phyloP scores from a whole-genome alignment of 2,329 filamentous ascomycete genomes.

The Arthrinium phaeospermum region DNA sequence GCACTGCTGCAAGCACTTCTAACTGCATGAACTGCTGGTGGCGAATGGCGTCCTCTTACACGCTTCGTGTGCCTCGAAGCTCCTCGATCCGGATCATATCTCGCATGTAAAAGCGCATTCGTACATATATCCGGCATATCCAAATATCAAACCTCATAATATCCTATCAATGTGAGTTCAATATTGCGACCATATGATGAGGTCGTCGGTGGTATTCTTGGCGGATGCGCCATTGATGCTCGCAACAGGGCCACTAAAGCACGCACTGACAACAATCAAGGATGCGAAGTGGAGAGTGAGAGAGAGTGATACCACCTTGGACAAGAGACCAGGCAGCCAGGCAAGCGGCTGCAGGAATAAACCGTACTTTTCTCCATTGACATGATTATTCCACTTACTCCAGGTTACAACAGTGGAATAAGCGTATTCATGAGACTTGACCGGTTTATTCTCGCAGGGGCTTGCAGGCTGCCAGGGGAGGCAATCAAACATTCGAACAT shows the following conservation, averaged over 20 bases:
- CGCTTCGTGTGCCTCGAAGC: neutral
- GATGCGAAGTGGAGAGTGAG: neutral
- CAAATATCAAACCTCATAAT: neutral
- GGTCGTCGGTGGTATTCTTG: neutral
- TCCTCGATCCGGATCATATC: neutral
- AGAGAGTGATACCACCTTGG: neutral
- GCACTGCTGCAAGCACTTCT: slow-evolving; percentile 8
- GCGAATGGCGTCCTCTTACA: neutral
- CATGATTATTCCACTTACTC: too few relatives aligned
- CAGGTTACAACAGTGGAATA: too few relatives aligned
- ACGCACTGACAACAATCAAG: slow-evolving; percentile 15
- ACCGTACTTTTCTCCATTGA: too few relatives aligned
- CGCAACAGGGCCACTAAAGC: neutral
- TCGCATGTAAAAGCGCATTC: neutral
- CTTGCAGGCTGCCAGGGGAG: neutral
- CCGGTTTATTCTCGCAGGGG: too few relatives aligned
- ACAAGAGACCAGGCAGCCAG: neutral
- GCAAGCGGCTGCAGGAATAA: too few relatives aligned
- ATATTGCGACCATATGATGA: neutral
- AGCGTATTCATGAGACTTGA: too few relatives aligned
- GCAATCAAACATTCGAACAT: neutral
- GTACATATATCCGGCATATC: neutral
- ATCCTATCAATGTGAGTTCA: neutral
- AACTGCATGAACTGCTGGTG: slow-evolving; percentile 11
- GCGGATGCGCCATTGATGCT: slow-evolving; percentile 4